These are phyloP conservation scores for Stemphylium vesicarium DNA, from an alignment of 2,329 filamentous ascomycete species.

Conservation along the genomic window DNA sequence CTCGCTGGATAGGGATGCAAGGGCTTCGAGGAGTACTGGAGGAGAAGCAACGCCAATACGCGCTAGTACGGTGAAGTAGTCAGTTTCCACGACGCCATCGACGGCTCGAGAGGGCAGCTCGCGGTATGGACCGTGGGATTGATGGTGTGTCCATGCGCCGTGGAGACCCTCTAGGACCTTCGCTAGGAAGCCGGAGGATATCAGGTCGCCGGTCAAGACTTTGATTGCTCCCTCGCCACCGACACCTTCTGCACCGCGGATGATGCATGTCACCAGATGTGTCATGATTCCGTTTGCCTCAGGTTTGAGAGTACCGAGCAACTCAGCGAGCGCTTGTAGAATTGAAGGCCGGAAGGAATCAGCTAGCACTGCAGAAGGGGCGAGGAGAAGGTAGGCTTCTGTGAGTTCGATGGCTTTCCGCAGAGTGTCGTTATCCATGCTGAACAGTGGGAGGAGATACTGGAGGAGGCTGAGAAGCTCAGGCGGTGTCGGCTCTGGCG, in stretches of 20 bases:
- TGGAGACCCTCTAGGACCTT: constrained; percentile 57
- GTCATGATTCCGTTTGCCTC: constrained; percentile 57
- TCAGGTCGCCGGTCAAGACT: constrained; percentile 60
- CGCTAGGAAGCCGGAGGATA: constrained; percentile 64
- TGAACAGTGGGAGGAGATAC: constrained; percentile 56
- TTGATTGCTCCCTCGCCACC: constrained; percentile 59
- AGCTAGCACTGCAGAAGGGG: constrained; percentile 54
- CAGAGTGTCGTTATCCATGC: constrained; percentile 57
- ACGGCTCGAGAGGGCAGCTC: constrained; percentile 71
- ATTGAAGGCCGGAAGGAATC: constrained; percentile 50
- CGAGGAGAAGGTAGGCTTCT: constrained; percentile 57
- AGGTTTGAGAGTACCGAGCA: constrained; percentile 55
- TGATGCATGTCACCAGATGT: constrained; percentile 54
- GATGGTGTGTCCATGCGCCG: constrained; percentile 62
- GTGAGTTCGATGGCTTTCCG: constrained; percentile 58
- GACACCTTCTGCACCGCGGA: constrained; percentile 59
- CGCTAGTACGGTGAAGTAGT: constrained; percentile 84
- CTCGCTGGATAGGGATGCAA: constrained; percentile 47
- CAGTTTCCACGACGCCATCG: constrained; percentile 76
- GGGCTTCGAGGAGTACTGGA: constrained; percentile 65
- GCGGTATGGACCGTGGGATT: constrained; percentile 76
- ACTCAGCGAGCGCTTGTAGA: constrained; percentile 49
- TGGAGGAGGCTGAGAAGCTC: constrained; percentile 53
- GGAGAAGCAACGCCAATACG: constrained; percentile 79
- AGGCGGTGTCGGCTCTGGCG: constrained; percentile 50